Conservation (phyloP, 2,329 filamentous ascomycete genomes). For the Boeremia lycopersici region DNA sequence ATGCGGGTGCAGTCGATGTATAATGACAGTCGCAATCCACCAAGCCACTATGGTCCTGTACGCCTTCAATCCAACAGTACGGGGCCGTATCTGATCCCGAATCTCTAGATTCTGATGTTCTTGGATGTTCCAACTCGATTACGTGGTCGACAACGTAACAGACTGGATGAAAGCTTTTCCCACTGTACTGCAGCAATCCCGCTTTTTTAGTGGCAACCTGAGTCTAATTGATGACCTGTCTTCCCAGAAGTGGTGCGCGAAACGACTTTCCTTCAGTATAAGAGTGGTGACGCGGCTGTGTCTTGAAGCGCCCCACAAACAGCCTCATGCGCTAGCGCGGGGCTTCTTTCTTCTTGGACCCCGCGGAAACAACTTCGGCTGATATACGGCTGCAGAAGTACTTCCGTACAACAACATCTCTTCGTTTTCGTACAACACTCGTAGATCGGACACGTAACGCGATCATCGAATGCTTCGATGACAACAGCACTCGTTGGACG, state of each 20-base stretch:
- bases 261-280: conserved; percentile 9
- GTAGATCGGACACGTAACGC: neutral
- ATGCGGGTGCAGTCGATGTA: neutral
- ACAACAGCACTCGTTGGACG: neutral
- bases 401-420: conserved; percentile 5
- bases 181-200: neutral
- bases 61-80: neutral
- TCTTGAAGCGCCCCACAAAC: conserved; percentile 24
- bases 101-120: neutral
- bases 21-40: neutral
- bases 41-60: neutral
- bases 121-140: neutral
- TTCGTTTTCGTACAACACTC: conserved; percentile 4
- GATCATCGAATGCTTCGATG: neutral
- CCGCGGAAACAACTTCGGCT: conserved; percentile 8
- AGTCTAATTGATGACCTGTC: neutral
- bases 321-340: conserved; percentile 26
- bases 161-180: conserved; percentile 6
- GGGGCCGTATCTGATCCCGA: neutral
- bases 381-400: conserved; percentile 6
- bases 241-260: conserved; percentile 6
- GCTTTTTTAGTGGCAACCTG: neutral
- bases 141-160: neutral
- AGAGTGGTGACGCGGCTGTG: conserved; percentile 7
- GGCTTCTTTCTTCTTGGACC: conserved; percentile 13